Conservation (phyloP, 495 filamentous ascomycete genomes). For the Stereocaulon alpinum region DNA sequence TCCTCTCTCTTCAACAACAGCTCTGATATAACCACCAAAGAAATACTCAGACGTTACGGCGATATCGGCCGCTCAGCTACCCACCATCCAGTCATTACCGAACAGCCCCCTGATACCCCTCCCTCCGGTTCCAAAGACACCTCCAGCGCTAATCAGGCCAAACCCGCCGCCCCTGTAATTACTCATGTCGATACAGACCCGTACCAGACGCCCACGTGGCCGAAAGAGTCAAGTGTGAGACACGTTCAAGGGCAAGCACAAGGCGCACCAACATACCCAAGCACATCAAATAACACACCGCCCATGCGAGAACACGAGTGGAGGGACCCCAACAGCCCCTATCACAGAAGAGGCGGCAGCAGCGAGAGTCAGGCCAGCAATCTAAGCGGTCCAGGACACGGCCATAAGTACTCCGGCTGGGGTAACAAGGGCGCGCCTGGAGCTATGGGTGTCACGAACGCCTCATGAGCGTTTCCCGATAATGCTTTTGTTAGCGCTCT, state of each 20-base stretch:
- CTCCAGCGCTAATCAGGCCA: constrained; percentile 29
- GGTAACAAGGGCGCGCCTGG: constrained; percentile 21
- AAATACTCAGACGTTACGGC: constrained; percentile 83
- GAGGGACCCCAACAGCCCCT: constrained; percentile 21
- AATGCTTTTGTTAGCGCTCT: background rate
- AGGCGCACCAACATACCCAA: constrained; percentile 30
- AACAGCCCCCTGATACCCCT: constrained; percentile 40
- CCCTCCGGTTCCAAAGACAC: constrained; percentile 38
- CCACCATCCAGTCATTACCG: constrained; percentile 45
- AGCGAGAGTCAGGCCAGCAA: constrained; percentile 25
- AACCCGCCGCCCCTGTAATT: constrained; percentile 39
- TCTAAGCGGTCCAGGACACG: constrained; percentile 13
- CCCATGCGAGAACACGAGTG: constrained; percentile 21
- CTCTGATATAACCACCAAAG: constrained; percentile 88
- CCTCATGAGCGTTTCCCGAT: constrained; percentile 12
- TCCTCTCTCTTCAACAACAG: constrained; percentile 66
- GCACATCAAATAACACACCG: constrained; percentile 23
- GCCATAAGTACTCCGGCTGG: constrained; percentile 23
- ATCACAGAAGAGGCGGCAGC: constrained; percentile 23
- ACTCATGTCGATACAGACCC: constrained; percentile 73
- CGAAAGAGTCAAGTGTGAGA: constrained; percentile 70
- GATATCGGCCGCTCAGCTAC: constrained; percentile 56
- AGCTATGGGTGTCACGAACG: constrained; percentile 20
- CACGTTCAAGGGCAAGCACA: constrained; percentile 56
- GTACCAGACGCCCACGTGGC: constrained; percentile 54